Conservation (phyloP, 805 yeast genomes). For the Suhomyces tanzawaensis region DNA sequence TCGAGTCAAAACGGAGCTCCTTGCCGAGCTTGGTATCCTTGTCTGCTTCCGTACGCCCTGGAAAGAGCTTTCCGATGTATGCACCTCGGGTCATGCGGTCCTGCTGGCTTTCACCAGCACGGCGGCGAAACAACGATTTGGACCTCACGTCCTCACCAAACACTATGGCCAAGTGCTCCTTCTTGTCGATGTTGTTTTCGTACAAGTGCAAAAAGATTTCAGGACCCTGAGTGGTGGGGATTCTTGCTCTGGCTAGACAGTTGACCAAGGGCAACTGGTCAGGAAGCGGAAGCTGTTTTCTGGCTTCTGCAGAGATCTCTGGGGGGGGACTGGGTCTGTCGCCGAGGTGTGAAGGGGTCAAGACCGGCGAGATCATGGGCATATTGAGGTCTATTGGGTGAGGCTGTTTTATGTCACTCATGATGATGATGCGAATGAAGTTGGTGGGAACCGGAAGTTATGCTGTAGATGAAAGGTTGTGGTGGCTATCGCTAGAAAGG, state of each 20-base stretch:
- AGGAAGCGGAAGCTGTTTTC: conserved; percentile 43
- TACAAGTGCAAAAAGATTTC: conserved; percentile 91
- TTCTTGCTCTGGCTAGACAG: conserved; percentile 92
- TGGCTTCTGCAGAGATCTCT: conserved; percentile 18
- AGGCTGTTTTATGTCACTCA: background rate
- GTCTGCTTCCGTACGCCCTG: conserved; percentile 79
- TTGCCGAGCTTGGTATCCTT: conserved; percentile 36
- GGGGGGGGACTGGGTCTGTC: conserved; percentile 6
- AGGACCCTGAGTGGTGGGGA: conserved; percentile 93
- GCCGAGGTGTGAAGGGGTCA: conserved; percentile 7
- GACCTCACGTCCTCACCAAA: conserved; percentile 92
- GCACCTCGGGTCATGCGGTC: conserved; percentile 99
- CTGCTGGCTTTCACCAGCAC: conserved; percentile 75
- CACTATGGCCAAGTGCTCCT: conserved; percentile 96
- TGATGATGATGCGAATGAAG: too few relatives aligned
- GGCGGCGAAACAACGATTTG: conserved; percentile 57
- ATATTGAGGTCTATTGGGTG: conserved; percentile 9
- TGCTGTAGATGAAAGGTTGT: too few relatives aligned
- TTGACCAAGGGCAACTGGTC: conserved; percentile 67
- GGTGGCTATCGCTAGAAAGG: too few relatives aligned
- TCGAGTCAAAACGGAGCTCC: conserved; percentile 30
- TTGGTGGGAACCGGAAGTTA: too few relatives aligned
- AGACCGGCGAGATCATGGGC: conserved; percentile 14
- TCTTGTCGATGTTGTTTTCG: conserved; percentile 78
- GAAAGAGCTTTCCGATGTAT: conserved; percentile 82